Percentiles rank a stretch among this genome's conserved stretches.
Evolutionary conservation across 2,329 filamentous ascomycete genomes (phyloP).

Genomic region (Apiospora koreana): DNA sequence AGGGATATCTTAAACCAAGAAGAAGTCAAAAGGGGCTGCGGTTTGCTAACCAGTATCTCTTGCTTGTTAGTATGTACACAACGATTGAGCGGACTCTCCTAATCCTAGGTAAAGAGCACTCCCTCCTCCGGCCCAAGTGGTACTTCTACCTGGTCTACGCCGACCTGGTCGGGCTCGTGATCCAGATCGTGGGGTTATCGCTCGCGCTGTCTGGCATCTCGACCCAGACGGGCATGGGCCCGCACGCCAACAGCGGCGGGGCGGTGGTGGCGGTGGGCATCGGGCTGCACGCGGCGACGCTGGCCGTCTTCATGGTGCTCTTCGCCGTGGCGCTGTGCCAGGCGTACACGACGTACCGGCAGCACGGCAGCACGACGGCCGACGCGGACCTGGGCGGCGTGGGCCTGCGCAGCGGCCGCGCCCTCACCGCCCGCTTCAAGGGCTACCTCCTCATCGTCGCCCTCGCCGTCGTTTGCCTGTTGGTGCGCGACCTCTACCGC

Average conservation of each 20-base stretch:
- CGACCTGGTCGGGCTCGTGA: conserved; percentile 26
- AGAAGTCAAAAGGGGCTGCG: neutral
- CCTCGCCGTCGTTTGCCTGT: conserved; percentile 25
- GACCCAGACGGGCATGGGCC: conserved; percentile 18
- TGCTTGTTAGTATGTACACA: conserved; percentile 30
- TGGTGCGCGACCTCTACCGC: conserved; percentile 29
- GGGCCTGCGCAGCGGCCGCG: conserved; percentile 19
- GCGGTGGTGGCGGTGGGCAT: conserved; percentile 27
- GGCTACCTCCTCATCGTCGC: conserved; percentile 27
- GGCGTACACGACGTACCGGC: conserved; percentile 23
- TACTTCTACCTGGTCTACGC: conserved; percentile 28
- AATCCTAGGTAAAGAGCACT: conserved; percentile 31
- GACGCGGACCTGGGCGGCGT: neutral
- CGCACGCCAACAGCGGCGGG: conserved; percentile 19
- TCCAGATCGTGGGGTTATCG: conserved; percentile 30
- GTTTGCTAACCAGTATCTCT: neutral
- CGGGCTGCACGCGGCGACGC: conserved; percentile 26
- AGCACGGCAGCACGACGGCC: conserved; percentile 30
- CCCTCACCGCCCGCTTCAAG: conserved; percentile 27
- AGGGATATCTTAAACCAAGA: too few relatives aligned
- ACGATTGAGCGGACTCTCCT: conserved; percentile 26
- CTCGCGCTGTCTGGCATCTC: conserved; percentile 28
- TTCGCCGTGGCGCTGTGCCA: conserved; percentile 25
- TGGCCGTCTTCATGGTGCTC: conserved; percentile 25
- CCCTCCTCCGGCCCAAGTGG: conserved; percentile 24